These are phyloP conservation scores for Aspergillus brunneoviolaceus DNA, from an alignment of 2,329 filamentous ascomycete genomes.

Conservation along the genomic window DNA sequence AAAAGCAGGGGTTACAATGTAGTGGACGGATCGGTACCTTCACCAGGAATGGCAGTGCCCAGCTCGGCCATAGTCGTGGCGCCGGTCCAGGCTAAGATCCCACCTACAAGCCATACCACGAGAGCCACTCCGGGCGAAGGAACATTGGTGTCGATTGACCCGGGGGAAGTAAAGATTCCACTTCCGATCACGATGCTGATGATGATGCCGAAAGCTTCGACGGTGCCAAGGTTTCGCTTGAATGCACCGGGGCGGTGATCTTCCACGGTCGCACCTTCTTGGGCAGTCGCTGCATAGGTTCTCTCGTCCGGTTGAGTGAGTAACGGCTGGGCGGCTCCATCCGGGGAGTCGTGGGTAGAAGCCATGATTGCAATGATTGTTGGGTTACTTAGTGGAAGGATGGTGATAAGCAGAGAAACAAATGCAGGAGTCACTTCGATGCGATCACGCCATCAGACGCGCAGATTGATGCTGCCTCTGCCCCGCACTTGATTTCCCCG, in stretches of 20 bases:
- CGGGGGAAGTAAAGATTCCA: conserved; percentile 18
- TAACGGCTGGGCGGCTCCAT: not conserved
- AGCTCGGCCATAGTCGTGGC: conserved; percentile 21
- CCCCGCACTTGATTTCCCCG: not conserved
- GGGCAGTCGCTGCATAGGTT: not conserved
- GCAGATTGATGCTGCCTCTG: not conserved
- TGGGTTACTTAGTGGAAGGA: not conserved
- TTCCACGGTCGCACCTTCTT: not conserved
- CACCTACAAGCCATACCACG: conserved; percentile 19
- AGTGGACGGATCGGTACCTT: conserved; percentile 7
- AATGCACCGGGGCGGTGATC: conserved; percentile 3
- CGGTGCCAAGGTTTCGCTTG: conserved; percentile 16
- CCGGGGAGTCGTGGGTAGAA: not conserved
- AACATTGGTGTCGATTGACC: conserved; percentile 20
- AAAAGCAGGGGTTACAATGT: too few species aligned
- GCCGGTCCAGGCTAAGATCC: conserved; percentile 19
- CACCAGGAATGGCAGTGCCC: conserved; percentile 19
- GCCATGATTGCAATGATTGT: not conserved
- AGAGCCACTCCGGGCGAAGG: conserved; percentile 18
- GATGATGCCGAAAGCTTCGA: conserved; percentile 20
- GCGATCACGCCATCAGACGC: conserved; percentile 1
- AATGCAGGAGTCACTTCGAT: not conserved
- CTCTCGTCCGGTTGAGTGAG: not conserved
- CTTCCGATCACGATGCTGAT: conserved; percentile 24
- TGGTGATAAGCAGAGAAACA: not conserved